Evolutionary conservation across 2,329 filamentous ascomycete genomes (phyloP).

Genomic region (Fusarium armeniacum): DNA sequence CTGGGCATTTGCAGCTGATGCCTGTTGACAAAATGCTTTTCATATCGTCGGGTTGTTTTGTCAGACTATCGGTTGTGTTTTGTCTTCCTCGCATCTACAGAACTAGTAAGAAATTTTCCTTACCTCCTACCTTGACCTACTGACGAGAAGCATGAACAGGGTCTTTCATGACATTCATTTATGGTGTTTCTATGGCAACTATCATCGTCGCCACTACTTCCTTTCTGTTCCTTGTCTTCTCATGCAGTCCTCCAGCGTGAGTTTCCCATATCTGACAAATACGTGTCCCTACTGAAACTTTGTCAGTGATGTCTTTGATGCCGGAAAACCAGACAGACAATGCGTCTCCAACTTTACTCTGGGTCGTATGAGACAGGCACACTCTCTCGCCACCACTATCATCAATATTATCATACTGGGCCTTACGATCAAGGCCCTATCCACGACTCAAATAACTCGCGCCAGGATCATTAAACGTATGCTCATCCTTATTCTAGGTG

Average conservation of each 20-base stretch:
- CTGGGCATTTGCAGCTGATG: slow-evolving; percentile 13
- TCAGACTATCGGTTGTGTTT: slow-evolving; percentile 44
- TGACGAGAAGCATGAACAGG: slow-evolving; percentile 6
- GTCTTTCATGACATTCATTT: slow-evolving; percentile 36
- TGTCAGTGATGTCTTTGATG: slow-evolving; percentile 42
- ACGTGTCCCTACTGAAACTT: neutral
- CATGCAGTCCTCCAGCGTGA: slow-evolving; percentile 42
- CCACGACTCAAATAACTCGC: slow-evolving; percentile 55
- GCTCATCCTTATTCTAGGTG: slow-evolving; percentile 56
- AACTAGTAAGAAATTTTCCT: slow-evolving; percentile 29
- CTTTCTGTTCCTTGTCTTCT: slow-evolving; percentile 45
- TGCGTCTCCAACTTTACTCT: slow-evolving; percentile 39
- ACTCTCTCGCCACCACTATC: slow-evolving; percentile 52
- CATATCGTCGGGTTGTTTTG: slow-evolving; percentile 40
- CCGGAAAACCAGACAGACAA: slow-evolving; percentile 25
- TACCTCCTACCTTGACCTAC: neutral
- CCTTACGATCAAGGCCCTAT: slow-evolving; percentile 57
- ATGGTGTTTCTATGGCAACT: slow-evolving; percentile 27
- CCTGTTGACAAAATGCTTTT: slow-evolving; percentile 43
- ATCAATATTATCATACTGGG: slow-evolving; percentile 55
- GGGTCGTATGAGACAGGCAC: slow-evolving; percentile 53
- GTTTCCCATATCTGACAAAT: neutral
- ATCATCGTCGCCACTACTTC: slow-evolving; percentile 26
- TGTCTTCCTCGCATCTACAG: slow-evolving; percentile 42
- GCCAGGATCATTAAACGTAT: slow-evolving; percentile 53